Percentiles rank a stretch among this genome's conserved stretches.
phyloP scores from a whole-genome alignment of 1,139 yeast species.

The Kurtzmaniella quercitrusa region DNA sequence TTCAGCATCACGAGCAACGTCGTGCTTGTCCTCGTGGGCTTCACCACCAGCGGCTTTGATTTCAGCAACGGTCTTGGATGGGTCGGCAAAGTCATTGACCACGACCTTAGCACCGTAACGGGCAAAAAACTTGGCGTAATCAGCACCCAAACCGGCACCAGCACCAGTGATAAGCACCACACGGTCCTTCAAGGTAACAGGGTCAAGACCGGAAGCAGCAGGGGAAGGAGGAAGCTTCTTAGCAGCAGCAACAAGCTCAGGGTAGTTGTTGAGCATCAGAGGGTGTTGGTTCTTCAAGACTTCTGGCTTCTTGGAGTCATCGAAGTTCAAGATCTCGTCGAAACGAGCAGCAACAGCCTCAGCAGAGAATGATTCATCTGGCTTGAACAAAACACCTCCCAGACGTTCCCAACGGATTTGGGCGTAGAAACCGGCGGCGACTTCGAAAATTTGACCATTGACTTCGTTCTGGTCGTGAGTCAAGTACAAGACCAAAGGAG shows the following conservation, averaged over 20 bases:
- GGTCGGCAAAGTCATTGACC: constrained; percentile 83
- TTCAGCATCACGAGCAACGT: constrained; percentile 75
- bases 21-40: constrained; percentile 81
- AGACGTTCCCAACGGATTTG: constrained; percentile 96
- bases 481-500: constrained; percentile 82
- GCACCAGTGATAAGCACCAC: constrained; percentile 95
- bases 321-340: constrained; percentile 60
- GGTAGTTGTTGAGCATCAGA: constrained; percentile 54
- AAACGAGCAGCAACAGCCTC: constrained; percentile 75
- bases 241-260: constrained; percentile 50
- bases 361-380: constrained; percentile 75
- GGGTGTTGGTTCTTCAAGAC: constrained; percentile 65
- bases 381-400: constrained; percentile 78
- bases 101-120: constrained; percentile 94
- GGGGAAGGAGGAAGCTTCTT: constrained; percentile 54
- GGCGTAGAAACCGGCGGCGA: constrained; percentile 91
- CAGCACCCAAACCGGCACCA: constrained; percentile 91
- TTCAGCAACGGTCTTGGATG: constrained; percentile 71
- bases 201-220: constrained; percentile 39
- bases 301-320: constrained; percentile 48
- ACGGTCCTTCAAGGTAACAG: constrained; percentile 63
- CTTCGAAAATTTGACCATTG: constrained; percentile 79
- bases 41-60: constrained; percentile 72
- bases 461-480: constrained; percentile 56
- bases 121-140: constrained; percentile 82